phyloP scores from a whole-genome alignment of 148 eudicot genomes.

The Nepenthes gracilis region DNA sequence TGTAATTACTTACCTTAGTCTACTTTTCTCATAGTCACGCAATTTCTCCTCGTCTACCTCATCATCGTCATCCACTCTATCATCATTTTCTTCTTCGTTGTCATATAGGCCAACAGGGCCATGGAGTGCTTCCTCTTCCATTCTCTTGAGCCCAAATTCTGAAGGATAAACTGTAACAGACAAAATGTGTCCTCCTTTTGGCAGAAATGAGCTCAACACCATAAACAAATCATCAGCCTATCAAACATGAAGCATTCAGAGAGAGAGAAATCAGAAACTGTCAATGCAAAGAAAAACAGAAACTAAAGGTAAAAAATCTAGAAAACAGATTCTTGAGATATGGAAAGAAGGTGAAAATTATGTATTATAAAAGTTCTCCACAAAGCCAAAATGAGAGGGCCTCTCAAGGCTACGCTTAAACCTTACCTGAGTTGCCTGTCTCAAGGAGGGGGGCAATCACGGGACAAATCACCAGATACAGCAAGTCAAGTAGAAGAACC shows the following conservation, averaged over 20 bases:
- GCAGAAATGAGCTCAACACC: conserved; percentile 69
- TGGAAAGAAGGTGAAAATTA: no score
- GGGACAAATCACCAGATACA: no score
- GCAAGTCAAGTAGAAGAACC: no score
- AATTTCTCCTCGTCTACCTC: conserved; percentile 63
- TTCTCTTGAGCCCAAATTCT: conserved; percentile 85
- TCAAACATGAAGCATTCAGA: conserved; percentile 1
- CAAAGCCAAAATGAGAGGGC: no score
- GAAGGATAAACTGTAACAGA: conserved; percentile 95
- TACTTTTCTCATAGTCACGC: conserved; percentile 87
- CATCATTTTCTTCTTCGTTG: conserved; percentile 27
- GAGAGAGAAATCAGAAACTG: background rate
- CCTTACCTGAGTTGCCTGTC: no score
- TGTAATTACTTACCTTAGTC: conserved; percentile 45
- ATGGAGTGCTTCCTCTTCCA: conserved; percentile 91
- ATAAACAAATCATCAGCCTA: conserved; percentile 83
- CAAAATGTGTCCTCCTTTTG: conserved; percentile 61
- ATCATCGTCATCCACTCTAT: conserved; percentile 25
- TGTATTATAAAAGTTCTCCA: no score
- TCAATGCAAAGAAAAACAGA: background rate
- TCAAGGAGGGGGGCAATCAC: no score
- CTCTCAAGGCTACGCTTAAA: no score
- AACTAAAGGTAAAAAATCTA: background rate
- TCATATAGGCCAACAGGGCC: conserved; percentile 85
- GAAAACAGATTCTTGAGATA: background rate